A percentile compares a stretch with the other conserved stretches of the same genome.
These are phyloP conservation scores for Alternaria alternata DNA, from an alignment of 2,329 filamentous ascomycete species.

Conservation along the genomic window DNA sequence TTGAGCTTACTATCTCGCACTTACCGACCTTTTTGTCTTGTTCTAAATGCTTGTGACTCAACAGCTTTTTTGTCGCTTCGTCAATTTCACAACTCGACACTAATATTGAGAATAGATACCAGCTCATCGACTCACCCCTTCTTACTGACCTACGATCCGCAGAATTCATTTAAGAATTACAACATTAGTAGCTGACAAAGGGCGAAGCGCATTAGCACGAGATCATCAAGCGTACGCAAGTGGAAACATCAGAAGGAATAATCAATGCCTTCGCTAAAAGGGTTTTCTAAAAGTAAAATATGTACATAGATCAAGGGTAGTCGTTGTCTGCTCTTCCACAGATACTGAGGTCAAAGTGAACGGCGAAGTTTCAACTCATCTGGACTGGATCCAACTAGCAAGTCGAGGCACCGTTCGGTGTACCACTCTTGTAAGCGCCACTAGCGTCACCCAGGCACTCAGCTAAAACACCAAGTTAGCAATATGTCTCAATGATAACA, in stretches of 20 bases:
- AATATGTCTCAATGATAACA: background rate
- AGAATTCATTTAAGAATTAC: background rate
- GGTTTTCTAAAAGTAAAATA: background rate
- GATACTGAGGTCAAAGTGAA: too few relatives aligned
- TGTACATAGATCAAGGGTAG: background rate
- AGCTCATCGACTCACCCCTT: background rate
- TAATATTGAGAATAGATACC: background rate
- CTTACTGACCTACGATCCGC: background rate
- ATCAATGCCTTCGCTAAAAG: background rate
- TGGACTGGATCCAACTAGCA: conserved; percentile 20
- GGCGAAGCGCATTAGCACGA: background rate
- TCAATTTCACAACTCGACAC: too few relatives aligned
- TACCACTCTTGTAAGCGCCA: conserved; percentile 40
- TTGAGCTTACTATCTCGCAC: too few relatives aligned
- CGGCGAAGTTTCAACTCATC: background rate
- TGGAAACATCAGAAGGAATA: background rate
- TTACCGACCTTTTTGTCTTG: too few relatives aligned
- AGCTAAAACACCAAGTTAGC: conserved; percentile 27
- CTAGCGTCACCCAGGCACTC: conserved; percentile 43
- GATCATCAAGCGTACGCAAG: background rate
- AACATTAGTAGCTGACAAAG: background rate
- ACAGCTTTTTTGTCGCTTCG: too few relatives aligned
- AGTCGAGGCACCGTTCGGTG: conserved; percentile 26
- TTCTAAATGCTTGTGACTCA: too few relatives aligned
- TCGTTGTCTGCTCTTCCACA: background rate